Conservation (phyloP, 805 yeast genomes). For the Cyberlindnera euphorbiiphila region DNA sequence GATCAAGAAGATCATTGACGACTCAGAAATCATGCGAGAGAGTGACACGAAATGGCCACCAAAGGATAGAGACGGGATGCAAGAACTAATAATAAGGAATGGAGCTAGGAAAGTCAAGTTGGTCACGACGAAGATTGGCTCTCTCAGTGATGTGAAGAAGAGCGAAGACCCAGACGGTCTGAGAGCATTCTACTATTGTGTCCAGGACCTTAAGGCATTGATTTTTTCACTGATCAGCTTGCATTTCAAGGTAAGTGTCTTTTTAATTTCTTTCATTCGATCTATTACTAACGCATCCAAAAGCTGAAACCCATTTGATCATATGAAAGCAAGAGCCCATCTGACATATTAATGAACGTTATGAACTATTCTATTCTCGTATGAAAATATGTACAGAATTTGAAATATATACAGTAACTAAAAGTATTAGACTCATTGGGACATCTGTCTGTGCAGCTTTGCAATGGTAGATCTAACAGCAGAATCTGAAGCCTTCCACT, state of each 20-base stretch:
- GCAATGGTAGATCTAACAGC: slow-evolving; percentile 32
- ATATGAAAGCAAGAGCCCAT: slow-evolving; percentile 13
- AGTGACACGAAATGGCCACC: slow-evolving; percentile 40
- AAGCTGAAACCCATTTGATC: slow-evolving; percentile 16
- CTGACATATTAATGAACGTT: slow-evolving; percentile 5
- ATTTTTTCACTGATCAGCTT: slow-evolving; percentile 39
- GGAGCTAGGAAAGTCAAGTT: slow-evolving; percentile 22
- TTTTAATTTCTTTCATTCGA: not conserved
- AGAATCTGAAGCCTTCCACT: slow-evolving; percentile 36
- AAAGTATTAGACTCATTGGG: not conserved
- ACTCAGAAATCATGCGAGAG: slow-evolving; percentile 39
- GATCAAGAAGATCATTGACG: slow-evolving; percentile 32
- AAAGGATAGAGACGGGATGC: slow-evolving; percentile 37
- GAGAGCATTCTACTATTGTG: slow-evolving; percentile 39
- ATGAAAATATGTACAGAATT: slow-evolving; percentile 7
- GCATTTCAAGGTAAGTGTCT: slow-evolving; percentile 36
- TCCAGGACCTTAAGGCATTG: slow-evolving; percentile 41
- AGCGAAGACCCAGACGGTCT: slow-evolving; percentile 43
- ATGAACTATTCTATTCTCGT: not conserved
- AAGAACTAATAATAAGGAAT: slow-evolving; percentile 36
- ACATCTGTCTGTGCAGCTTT: slow-evolving; percentile 17
- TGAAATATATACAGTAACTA: slow-evolving; percentile 1
- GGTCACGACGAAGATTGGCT: slow-evolving; percentile 35
- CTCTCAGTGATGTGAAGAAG: slow-evolving; percentile 35
- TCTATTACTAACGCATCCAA: not conserved